Percentiles rank a stretch among this genome's conserved stretches.
Evolutionary conservation across 257 asterid genomes (phyloP).

Genomic region (Anisodus tanguticus): DNA sequence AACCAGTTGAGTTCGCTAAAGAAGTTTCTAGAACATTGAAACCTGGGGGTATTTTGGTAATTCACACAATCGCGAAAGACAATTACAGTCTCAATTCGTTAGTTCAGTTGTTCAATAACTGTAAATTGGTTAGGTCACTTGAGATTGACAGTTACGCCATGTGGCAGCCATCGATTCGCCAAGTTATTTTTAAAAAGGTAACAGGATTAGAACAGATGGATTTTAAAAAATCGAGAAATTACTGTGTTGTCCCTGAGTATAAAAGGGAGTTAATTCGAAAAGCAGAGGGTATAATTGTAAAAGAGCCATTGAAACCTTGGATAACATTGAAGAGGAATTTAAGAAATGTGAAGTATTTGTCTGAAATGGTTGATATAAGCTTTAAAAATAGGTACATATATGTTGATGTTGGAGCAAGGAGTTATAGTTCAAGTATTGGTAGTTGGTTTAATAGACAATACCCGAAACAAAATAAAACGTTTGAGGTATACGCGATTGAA

Average conservation of each 20-base stretch:
- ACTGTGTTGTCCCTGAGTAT: slow-evolving; percentile 40
- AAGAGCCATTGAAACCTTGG: slow-evolving; percentile 59
- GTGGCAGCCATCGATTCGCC: slow-evolving; percentile 37
- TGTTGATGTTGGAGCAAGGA: slow-evolving; percentile 67
- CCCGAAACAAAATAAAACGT: slow-evolving; percentile 65
- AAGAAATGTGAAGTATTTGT: slow-evolving; percentile 53
- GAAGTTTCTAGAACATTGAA: slow-evolving; percentile 58
- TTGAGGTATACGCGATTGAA: slow-evolving; percentile 62
- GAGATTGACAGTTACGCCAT: slow-evolving; percentile 47
- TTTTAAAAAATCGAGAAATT: slow-evolving; percentile 5
- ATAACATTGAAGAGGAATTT: slow-evolving; percentile 48
- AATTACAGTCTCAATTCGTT: slow-evolving; percentile 58
- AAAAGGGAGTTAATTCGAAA: slow-evolving; percentile 43
- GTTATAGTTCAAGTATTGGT: slow-evolving; percentile 64
- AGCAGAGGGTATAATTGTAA: slow-evolving; percentile 46
- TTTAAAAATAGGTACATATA: slow-evolving; percentile 58
- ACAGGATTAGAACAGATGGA: not conserved
- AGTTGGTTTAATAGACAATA: slow-evolving; percentile 65
- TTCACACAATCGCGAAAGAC: slow-evolving; percentile 53
- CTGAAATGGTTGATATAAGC: slow-evolving; percentile 61
- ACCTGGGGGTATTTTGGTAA: slow-evolving; percentile 57
- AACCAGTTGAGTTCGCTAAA: slow-evolving; percentile 50
- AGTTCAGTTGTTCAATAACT: slow-evolving; percentile 47
- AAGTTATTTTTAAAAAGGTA: slow-evolving; percentile 46
- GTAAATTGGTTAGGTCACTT: slow-evolving; percentile 43